Conservation (phyloP, 2,329 filamentous ascomycete genomes). For the Cladobotryum mycophilum region DNA sequence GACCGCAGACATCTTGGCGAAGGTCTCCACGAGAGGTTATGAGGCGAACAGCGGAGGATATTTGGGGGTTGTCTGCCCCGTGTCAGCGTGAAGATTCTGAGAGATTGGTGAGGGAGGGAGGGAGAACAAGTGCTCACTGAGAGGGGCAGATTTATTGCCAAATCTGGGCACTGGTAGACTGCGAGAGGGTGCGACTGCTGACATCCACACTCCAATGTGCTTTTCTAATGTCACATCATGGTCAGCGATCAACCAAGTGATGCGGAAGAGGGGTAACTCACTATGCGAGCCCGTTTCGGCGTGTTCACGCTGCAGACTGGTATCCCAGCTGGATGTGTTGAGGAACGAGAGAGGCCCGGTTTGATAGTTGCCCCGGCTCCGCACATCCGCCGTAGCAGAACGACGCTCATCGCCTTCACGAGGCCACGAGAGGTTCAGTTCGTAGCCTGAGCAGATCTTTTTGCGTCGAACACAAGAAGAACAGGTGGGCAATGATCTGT, state of each 20-base stretch:
- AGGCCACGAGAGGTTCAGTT: slow-evolving; percentile 9
- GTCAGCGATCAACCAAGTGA: not conserved
- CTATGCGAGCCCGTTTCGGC: not conserved
- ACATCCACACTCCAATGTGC: not conserved
- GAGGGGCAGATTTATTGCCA: not conserved
- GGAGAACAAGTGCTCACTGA: not conserved
- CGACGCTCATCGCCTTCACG: slow-evolving; percentile 5
- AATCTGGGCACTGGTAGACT: slow-evolving; percentile 4
- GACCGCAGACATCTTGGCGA: slow-evolving; percentile 6
- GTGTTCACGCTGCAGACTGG: slow-evolving; percentile 3
- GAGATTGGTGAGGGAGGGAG: not conserved
- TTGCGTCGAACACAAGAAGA: slow-evolving; percentile 7
- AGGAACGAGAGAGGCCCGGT: slow-evolving; percentile 1
- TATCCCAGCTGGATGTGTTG: slow-evolving; percentile 3
- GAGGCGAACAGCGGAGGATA: slow-evolving; percentile 7
- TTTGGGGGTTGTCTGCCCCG: not conserved
- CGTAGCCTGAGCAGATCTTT: slow-evolving; percentile 9
- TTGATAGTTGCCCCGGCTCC: not conserved
- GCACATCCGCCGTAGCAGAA: slow-evolving; percentile 1
- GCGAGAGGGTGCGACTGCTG: not conserved
- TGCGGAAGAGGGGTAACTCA: not conserved
- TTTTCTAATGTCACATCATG: not conserved
- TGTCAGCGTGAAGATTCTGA: not conserved
- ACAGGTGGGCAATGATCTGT: slow-evolving; percentile 3
- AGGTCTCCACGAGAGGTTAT: slow-evolving; percentile 9